phyloP scores from a whole-genome alignment of 805 yeast species.

The Cyberlindnera bimundalis region DNA sequence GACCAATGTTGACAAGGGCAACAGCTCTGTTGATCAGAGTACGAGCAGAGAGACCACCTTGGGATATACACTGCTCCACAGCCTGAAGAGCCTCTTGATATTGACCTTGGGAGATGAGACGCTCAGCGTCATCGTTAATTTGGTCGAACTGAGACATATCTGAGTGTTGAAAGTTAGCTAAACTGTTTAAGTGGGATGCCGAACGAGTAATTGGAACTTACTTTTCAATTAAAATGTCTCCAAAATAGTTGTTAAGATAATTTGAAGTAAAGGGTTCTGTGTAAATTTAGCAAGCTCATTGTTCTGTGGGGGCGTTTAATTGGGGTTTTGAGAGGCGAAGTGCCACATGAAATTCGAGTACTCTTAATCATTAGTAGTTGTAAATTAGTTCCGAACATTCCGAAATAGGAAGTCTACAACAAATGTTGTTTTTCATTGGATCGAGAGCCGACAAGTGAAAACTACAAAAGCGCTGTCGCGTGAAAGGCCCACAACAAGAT shows the following conservation, averaged over 20 bases:
- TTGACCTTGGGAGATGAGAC: conserved; percentile 11
- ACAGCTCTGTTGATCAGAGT: conserved; percentile 24
- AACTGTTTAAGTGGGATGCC: too few species aligned
- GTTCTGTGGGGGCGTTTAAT: background rate
- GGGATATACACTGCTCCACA: conserved; percentile 14
- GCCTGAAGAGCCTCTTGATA: conserved; percentile 12
- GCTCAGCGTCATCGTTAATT: conserved; percentile 14
- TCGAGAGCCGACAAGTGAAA: conserved; percentile 3
- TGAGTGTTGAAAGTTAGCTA: too few species aligned
- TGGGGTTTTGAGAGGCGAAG: too few species aligned
- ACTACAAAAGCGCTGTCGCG: background rate
- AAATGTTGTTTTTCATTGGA: conserved; percentile 12
- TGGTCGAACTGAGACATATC: conserved; percentile 12
- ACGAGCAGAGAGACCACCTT: conserved; percentile 21
- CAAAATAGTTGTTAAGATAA: too few species aligned
- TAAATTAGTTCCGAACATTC: background rate
- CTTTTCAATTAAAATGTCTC: too few species aligned
- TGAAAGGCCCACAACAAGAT: background rate
- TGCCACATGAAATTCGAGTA: conserved; percentile 8
- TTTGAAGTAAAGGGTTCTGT: too few species aligned
- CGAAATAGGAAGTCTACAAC: conserved; percentile 7
- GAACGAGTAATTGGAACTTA: too few species aligned
- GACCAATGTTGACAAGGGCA: conserved; percentile 15
- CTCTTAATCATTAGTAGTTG: background rate
- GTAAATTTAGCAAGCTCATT: too few species aligned